These are phyloP conservation scores for Oryza meyeriana DNA, from an alignment of 176 grass and related monocot species.

Conservation along the genomic window DNA sequence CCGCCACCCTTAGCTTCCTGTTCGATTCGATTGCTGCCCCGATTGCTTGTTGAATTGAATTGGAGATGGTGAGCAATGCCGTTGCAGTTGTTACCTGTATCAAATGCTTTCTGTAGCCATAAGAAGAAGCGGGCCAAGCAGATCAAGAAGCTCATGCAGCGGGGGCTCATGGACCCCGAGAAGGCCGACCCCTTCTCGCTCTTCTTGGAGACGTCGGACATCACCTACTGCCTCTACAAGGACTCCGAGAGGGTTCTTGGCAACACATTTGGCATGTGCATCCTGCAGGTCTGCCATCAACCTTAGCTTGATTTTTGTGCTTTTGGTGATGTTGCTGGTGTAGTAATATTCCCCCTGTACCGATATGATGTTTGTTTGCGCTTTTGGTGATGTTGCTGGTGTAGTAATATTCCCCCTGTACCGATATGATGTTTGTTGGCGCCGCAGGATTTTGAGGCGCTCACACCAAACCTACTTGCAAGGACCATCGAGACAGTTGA, in stretches of 20 bases:
- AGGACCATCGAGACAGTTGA: constrained; percentile 93
- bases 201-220: constrained; percentile 74
- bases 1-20: not conserved
- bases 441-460: constrained; percentile 80
- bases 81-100: not conserved
- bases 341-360: not conserved
- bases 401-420: not conserved
- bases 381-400: too few species aligned
- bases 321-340: not conserved
- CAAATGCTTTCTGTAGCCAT: constrained; percentile 41
- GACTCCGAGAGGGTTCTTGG: constrained; percentile 89
- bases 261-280: constrained; percentile 99
- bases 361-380: constrained; percentile 5
- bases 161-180: constrained; percentile 88
- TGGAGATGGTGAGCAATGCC: not conserved
- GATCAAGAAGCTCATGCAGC: constrained; percentile 84
- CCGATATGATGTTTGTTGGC: constrained; percentile 6
- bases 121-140: constrained; percentile 91
- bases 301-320: not conserved
- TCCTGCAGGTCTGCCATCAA: constrained; percentile 65
- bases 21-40: too few species aligned
- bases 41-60: not conserved
- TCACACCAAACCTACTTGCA: constrained; percentile 84
- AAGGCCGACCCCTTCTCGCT: constrained; percentile 90
- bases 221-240: constrained; percentile 85